Evolutionary conservation across 805 yeast genomes (phyloP), one percentile per base, ranked within the genome.

Genomic region (Kluyveromyces dobzhanskii): DNA sequence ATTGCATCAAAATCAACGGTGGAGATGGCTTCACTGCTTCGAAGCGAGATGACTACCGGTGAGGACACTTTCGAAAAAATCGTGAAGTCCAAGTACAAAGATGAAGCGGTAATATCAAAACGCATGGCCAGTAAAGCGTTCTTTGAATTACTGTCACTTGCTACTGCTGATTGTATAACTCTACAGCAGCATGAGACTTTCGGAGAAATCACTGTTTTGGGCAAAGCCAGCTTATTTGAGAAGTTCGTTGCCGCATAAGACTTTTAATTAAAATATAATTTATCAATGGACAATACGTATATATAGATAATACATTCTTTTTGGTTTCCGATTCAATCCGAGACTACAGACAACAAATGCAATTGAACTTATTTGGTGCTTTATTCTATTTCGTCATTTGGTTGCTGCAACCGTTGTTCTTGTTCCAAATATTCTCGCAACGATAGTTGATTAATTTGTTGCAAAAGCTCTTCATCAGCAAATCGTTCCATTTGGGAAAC

Each of bases 121-220:
- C 40, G 37, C 12, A 56, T 51, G 31, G 64, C 59, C 2, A 50
- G 59, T 38, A 47, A 43, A 30, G 46, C 84, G 39, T 87, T 87
- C 60, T 87, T 86, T 51, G 94, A 87, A 56, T 57, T 87, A 55
- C 66, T 87, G 48, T 90, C 86, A 3, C 66, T 87, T 41, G 94
- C 94, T 2, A 80, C 92, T 4, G 69, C 76, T 32, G 87, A 81
- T 48, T 79, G 90, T 39, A 64, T 87, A 33, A 64, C 66, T 12
- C 58, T 86, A 30, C 61, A 73, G 27, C 95, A 85, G 62, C 66
- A 69, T 6, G 65, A 64, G 29, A 49, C 80, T 16, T 85, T 78
- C 46, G 80, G 79, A 4, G 75, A 71, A 28, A 78, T 85, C 41
- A 48, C 46, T n/a, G 68, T 84, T 27, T 55, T 59, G 16, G 63